Base-by-base conservation (phyloP, 169 alveolate genomes). In the Plasmodium vivax region DNA sequence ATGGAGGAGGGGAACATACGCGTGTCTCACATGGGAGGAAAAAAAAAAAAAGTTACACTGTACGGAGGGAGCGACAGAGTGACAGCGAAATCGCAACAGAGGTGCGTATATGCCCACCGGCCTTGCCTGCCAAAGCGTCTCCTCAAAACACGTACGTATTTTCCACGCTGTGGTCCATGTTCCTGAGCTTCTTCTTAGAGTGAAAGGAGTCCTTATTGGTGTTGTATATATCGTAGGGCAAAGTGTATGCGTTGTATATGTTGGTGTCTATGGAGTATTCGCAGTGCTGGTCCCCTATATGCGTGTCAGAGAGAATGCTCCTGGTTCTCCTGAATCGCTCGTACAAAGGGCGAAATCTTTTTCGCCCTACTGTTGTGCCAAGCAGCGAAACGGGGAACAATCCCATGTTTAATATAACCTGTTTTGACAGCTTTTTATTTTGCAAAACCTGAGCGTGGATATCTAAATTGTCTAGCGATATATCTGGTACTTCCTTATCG, bases 331-430 rank as follows among this genome's bases (percentile, higher is more conserved):
- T 79, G 80, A 96, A 93, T 19, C 96, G 74, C 54, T 95, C 96
- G 32, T 96, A 96, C 32, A 96, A 92, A 27, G 96, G 96, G 9
- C 96, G 93, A 71, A 94, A 96, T 45, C 95, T 95, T 73, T 92
- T 84, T 51, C 97, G 38, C 41, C 97, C 97, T 19, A 95, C 97
- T 27, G 97, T 96, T 75, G 96, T 54, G 2, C 97, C 97, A 19
- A 96, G 93, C 73, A 95, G 75, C 5, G 97, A 96, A 32, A 96
- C 93, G 7, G 96, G 96, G 73, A 96, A 96, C 71, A 96, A 84
- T 23, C 97, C 97, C 97, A 96, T 96, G 51, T 95, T 96, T 74
- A 96, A 91, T 23, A 96, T 92, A 71, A 96, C 97, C 83, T 95
- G 96, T 77, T 96, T 96, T 27, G 96, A 92, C 71, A 96, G 93